Evolutionary conservation across 495 filamentous ascomycete species (phyloP).

Genomic region (Immersiella caudata): DNA sequence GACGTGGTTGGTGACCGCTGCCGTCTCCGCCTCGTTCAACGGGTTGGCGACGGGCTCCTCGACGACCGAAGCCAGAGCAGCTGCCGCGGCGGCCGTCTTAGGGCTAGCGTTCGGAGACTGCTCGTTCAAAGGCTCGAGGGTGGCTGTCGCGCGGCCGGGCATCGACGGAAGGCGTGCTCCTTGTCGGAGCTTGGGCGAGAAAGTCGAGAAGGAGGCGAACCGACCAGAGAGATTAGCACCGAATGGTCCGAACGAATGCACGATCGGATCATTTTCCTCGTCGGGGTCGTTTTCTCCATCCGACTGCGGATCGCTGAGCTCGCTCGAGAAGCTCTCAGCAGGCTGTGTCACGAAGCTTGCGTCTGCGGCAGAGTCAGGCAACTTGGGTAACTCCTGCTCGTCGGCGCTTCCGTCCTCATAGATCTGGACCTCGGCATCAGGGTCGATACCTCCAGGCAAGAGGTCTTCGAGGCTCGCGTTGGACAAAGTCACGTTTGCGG

Average conservation of each 20-base stretch:
- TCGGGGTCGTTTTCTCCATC: slow-evolving; percentile 75
- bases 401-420: slow-evolving; percentile 61
- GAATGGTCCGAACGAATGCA: slow-evolving; percentile 87
- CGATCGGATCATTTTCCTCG: slow-evolving; percentile 90
- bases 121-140: slow-evolving; percentile 20
- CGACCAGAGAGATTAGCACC: slow-evolving; percentile 79
- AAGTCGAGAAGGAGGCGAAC: slow-evolving; percentile 70
- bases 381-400: slow-evolving; percentile 44
- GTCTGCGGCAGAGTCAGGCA: slow-evolving; percentile 23
- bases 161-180: slow-evolving; percentile 6
- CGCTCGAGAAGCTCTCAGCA: slow-evolving; percentile 56
- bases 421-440: slow-evolving; percentile 49
- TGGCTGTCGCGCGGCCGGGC: not conserved
- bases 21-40: slow-evolving; percentile 35
- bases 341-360: slow-evolving; percentile 42
- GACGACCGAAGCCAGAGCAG: slow-evolving; percentile 31
- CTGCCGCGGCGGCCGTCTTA: slow-evolving; percentile 15
- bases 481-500: slow-evolving; percentile 47
- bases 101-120: slow-evolving; percentile 22
- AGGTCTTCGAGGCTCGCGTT: slow-evolving; percentile 34
- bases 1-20: slow-evolving; percentile 73
- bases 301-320: slow-evolving; percentile 61
- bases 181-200: slow-evolving; percentile 49
- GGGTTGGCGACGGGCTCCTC: slow-evolving; percentile 31
- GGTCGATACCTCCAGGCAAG: slow-evolving; percentile 32